Base-by-base conservation (phyloP, 768 basidiomycete genomes). In the Boletus bicolor region DNA sequence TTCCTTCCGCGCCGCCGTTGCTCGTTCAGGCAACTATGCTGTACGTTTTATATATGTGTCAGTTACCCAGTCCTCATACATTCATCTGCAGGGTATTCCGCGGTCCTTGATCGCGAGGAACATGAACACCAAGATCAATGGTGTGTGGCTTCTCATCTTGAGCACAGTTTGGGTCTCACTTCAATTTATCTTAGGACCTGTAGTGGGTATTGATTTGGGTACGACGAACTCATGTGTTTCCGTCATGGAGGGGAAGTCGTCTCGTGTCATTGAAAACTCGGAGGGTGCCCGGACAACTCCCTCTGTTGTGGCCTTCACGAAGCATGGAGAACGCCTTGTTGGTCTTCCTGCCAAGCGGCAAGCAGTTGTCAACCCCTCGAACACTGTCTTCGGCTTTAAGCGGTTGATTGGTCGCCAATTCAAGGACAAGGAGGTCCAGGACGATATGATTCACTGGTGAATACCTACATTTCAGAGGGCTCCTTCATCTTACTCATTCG, bases 271-370 rank as follows among this genome's bases (percentile, higher is more conserved):
- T 63, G 97, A 98, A 77, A 98, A 98, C 78, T 79, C 95, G 6
- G 96, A 98, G 78, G 96, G 97, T 79, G 91, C 90, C 54, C 86
- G 97, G 63, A 98, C 97, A 59, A 99, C 97, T 15, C 97, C 97
- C 3, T 99, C 97, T 38, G 93, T 98, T 53, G 93, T 98, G 62
- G 96, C 96, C 38, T 99, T 99, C 82, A 93, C 97, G 53, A 97
- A 98, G 74, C 94, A 98, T 65, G 93, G 93, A 54, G 97, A 99
- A 72, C 93, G 96, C 55, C 81, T 98, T 34, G 88, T 97, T 56
- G 96, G 96, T 73, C 83, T 97, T 42, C 95, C 96, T 24, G 97
- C 96, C 11, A 95, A 98, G 76, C 91, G 95, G 47, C 96, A 98
- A 73, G 94, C 93, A 2, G 92, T 97, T 45, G 93, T 98, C 71